A percentile compares a stretch with the other conserved stretches of the same genome.
Evolutionary conservation across 2,329 filamentous ascomycete species (phyloP).

Genomic region (Neoscytalidium dimidiatum): DNA sequence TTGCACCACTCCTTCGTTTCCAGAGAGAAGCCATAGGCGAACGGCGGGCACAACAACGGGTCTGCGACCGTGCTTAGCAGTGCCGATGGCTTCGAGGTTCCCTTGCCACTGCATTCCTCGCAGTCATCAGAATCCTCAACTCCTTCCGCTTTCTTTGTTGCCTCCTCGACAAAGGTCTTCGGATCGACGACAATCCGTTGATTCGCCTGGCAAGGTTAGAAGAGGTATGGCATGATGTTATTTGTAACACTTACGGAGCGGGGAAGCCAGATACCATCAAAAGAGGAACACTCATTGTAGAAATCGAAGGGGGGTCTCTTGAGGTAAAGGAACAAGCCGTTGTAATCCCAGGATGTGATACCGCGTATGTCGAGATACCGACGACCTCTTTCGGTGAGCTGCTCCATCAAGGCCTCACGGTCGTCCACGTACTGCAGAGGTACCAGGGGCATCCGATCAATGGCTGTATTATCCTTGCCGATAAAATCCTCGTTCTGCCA

Average conservation of each 20-base stretch:
- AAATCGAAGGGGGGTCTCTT: conserved; percentile 26
- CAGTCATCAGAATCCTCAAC: not conserved
- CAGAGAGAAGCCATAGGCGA: conserved; percentile 26
- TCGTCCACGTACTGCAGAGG: conserved; percentile 18
- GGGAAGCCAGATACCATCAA: conserved; percentile 24
- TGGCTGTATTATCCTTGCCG: conserved; percentile 17
- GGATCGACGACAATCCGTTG: conserved; percentile 28
- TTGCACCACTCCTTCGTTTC: conserved; percentile 23
- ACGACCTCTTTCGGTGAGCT: conserved; percentile 23
- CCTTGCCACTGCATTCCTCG: conserved; percentile 9
- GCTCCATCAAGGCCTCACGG: conserved; percentile 17
- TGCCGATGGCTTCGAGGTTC: conserved; percentile 6
- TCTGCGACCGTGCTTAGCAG: conserved; percentile 23
- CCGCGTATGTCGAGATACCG: conserved; percentile 23
- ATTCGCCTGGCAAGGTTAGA: conserved; percentile 18
- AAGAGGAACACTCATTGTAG: conserved; percentile 22
- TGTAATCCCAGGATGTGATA: conserved; percentile 23
- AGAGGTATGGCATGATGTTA: not conserved
- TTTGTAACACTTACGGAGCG: conserved; percentile 2
- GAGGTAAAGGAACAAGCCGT: conserved; percentile 25
- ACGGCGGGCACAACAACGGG: conserved; percentile 32
- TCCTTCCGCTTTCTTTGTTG: not conserved
- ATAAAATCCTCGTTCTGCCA: conserved; percentile 23
- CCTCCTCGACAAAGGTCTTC: conserved; percentile 29
- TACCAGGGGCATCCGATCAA: conserved; percentile 15